Percentiles rank a stretch among this genome's conserved stretches.
Conservation (phyloP, 768 basidiomycete genomes). For the Suillus sp. region DNA sequence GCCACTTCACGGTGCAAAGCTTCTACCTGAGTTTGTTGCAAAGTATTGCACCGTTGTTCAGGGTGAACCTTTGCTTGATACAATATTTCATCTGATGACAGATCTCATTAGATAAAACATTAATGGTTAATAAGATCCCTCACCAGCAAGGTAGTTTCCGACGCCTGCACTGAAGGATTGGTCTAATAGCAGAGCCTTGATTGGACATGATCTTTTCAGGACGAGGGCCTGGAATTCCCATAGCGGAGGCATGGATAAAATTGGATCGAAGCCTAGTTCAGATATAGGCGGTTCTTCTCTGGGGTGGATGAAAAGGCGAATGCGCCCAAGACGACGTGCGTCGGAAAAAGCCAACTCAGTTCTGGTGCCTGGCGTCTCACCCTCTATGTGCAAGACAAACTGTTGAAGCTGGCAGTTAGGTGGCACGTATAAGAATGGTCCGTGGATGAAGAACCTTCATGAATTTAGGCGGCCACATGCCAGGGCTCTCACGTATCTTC, state of each 20-base stretch:
- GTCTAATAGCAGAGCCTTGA: slow-evolving; percentile 77
- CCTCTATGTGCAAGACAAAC: slow-evolving; percentile 66
- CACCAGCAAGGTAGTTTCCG: slow-evolving; percentile 83
- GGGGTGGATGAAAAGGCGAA: slow-evolving; percentile 63
- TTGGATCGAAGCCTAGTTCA: slow-evolving; percentile 75
- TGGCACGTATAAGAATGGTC: not conserved
- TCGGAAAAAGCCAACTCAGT: slow-evolving; percentile 71
- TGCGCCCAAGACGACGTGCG: slow-evolving; percentile 68
- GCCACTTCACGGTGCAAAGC: slow-evolving; percentile 54
- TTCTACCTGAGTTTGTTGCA: slow-evolving; percentile 50
- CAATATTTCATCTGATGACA: slow-evolving; percentile 60
- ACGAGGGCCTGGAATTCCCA: slow-evolving; percentile 51
- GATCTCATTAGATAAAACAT: not conserved
- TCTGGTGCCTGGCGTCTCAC: slow-evolving; percentile 36
- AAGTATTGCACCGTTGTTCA: slow-evolving; percentile 60
- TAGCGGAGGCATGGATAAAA: slow-evolving; percentile 64
- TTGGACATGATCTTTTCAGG: slow-evolving; percentile 58
- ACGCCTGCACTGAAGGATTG: slow-evolving; percentile 82
- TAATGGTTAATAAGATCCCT: slow-evolving; percentile 6
- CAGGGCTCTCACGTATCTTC: slow-evolving; percentile 40
- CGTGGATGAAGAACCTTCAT: slow-evolving; percentile 49
- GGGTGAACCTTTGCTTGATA: slow-evolving; percentile 78
- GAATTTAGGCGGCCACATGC: slow-evolving; percentile 66
- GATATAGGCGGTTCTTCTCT: slow-evolving; percentile 69
- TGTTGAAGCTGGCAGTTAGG: slow-evolving; percentile 23